These are phyloP conservation scores for Geotrichum histeridarum DNA, from an alignment of 1,139 yeast genomes.

Conservation along the genomic window DNA sequence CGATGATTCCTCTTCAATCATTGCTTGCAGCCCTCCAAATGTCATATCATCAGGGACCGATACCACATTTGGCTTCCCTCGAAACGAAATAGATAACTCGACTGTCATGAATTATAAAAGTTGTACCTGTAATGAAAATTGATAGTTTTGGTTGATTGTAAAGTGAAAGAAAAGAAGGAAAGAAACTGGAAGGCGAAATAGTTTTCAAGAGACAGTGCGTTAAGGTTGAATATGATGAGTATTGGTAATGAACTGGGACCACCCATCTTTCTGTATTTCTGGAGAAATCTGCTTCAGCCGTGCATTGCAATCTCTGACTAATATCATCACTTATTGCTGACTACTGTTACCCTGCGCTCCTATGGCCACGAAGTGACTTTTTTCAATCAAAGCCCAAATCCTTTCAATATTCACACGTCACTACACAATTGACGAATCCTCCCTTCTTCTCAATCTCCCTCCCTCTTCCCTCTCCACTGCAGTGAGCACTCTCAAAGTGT, in stretches of 20 bases:
- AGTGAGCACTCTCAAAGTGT: not conserved
- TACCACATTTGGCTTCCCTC: conserved; percentile 8
- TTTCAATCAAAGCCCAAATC: not conserved
- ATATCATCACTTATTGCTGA: not conserved
- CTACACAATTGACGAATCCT: not conserved
- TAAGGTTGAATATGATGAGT: not conserved
- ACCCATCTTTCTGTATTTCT: not conserved
- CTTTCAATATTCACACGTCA: not conserved
- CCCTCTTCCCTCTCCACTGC: not conserved
- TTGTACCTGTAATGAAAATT: not conserved
- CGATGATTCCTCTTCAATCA: conserved; percentile 29
- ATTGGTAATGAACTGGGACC: not conserved
- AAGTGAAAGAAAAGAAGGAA: not conserved
- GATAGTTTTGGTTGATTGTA: not conserved
- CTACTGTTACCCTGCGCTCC: not conserved
- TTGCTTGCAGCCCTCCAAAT: conserved; percentile 25
- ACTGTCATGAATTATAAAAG: not conserved
- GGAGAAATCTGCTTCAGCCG: not conserved
- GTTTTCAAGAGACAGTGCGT: not conserved
- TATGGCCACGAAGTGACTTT: conserved; percentile 3
- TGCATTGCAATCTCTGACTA: not conserved
- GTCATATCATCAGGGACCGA: conserved; percentile 19
- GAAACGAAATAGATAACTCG: conserved; percentile 16
- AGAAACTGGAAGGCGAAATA: not conserved
- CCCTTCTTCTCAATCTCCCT: not conserved